These are phyloP conservation scores for Solanum medicagineum DNA, from an alignment of 257 asterid genomes.

Conservation along the genomic window DNA sequence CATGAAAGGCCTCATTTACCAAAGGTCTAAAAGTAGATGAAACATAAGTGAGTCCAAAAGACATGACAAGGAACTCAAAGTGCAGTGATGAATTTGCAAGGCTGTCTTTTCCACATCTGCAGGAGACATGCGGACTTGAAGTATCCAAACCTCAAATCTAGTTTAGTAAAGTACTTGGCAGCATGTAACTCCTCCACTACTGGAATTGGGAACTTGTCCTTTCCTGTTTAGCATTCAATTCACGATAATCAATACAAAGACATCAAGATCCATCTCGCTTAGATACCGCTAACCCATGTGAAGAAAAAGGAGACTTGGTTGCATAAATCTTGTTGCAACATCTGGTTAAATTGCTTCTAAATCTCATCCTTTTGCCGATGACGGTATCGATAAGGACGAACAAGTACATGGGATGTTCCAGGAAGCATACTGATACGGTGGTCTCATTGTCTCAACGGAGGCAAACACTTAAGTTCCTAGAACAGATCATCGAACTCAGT, in stretches of 20 bases:
- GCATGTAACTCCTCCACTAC: background rate
- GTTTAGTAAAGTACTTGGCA: background rate
- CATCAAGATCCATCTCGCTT: background rate
- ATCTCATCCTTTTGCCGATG: background rate
- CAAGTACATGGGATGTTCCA: background rate
- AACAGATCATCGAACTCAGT: background rate
- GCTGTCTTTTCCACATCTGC: background rate
- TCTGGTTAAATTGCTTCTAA: background rate
- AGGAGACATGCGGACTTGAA: background rate
- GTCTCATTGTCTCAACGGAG: background rate
- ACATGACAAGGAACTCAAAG: background rate
- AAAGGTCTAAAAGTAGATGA: background rate
- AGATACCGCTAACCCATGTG: background rate
- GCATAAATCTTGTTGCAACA: background rate
- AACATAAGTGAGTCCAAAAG: background rate
- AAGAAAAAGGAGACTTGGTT: background rate
- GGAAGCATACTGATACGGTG: background rate
- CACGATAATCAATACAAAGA: background rate
- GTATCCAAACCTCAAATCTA: background rate
- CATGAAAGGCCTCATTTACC: too few species aligned
- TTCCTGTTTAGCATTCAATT: background rate
- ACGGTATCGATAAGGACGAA: background rate
- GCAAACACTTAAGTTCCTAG: background rate
- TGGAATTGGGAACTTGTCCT: too few species aligned
- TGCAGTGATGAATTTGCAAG: background rate